Base-by-base conservation (phyloP, 2,329 filamentous ascomycete species). In the Trichoderma sp. region DNA sequence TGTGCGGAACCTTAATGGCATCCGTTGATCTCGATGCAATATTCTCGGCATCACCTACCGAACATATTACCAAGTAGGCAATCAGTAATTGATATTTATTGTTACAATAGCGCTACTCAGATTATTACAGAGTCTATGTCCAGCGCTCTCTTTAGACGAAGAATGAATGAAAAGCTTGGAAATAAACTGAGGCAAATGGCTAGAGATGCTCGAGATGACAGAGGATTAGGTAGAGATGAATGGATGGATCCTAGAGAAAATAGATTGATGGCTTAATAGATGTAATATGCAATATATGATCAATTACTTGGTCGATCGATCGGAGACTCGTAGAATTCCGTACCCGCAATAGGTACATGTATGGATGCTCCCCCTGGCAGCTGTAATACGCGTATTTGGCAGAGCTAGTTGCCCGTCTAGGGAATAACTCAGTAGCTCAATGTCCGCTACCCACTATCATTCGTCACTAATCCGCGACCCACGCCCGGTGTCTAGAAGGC, bases 341-440 rank as follows among this genome's bases (percentile, higher is more conserved):
- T 21, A 50, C 16, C 45, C 45, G n/a, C 45, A n/a, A 53, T 53
- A 45, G 3, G 7, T 45, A 45, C 41, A 18, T n/a, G 41, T 45
- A 45, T 45, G 41, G 16, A 45, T 45, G 41, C 41, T 41, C 38
- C 41, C 41, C 41, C 45, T 53, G 18, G 45, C 21, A 21, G n/a
- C 50, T 6, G 11, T 6, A 56, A 56, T 56, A 56, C 50, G 50
- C 50, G 50, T 56, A 56, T 56, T 56, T 14, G 21, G 2, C 11
- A 24, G 50, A 56, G 50, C 50, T 56, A 56, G 50, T 21, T 56
- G 50, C 50, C 50, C 50, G 11, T 14, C 50, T 56, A 56, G 21
- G 50, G 50, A 24, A 66, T 79, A 69, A 41, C 45, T 53, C 45
- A 69, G n/a, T 27, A 53, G 16, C 45, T 53, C 50, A 56, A 12